These are phyloP conservation scores for Eucalyptus polybractea DNA, from an alignment of 345 rosid species.

Conservation along the genomic window DNA sequence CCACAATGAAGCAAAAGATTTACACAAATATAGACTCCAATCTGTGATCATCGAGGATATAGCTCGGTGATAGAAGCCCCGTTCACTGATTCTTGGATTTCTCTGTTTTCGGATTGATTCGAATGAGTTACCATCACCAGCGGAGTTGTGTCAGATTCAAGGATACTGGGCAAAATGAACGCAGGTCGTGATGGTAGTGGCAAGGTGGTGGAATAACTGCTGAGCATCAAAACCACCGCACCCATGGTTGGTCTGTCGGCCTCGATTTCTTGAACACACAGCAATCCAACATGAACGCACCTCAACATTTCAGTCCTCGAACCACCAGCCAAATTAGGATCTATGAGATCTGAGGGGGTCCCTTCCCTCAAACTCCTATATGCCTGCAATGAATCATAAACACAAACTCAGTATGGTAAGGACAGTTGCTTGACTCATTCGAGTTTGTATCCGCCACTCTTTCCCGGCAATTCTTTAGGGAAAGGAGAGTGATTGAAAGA, in stretches of 20 bases:
- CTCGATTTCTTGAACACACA: background rate
- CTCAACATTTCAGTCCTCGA: background rate
- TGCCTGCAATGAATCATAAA: background rate
- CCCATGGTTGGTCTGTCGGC: background rate
- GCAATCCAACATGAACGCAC: background rate
- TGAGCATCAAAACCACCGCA: background rate
- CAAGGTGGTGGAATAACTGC: background rate
- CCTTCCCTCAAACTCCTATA: background rate
- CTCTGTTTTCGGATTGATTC: accelerated
- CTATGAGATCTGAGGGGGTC: background rate
- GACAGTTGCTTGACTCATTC: background rate
- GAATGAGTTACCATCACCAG: background rate
- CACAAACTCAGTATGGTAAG: background rate
- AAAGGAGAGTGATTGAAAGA: background rate
- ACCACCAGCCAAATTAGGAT: background rate
- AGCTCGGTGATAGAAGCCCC: background rate
- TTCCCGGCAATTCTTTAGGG: background rate
- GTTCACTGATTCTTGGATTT: background rate
- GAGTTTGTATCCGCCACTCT: background rate
- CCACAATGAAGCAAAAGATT: accelerated
- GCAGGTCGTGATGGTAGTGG: background rate
- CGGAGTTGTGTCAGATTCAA: background rate
- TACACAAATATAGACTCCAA: background rate
- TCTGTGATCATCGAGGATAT: background rate
- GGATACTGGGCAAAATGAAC: background rate